These are phyloP conservation scores for Ophiosphaerella korrae DNA, from an alignment of 2,329 filamentous ascomycete species.

Conservation along the genomic window DNA sequence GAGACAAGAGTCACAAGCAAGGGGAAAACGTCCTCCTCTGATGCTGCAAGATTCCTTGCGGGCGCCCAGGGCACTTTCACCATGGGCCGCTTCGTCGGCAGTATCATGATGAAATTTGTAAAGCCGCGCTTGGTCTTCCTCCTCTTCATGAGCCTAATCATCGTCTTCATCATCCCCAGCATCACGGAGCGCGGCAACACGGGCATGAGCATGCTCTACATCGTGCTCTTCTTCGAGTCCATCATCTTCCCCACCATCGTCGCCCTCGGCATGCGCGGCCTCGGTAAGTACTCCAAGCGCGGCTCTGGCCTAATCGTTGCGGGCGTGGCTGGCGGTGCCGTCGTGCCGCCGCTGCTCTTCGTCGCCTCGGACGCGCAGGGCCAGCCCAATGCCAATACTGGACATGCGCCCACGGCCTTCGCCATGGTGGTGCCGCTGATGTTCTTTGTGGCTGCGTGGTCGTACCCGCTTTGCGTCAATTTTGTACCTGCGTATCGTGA, in stretches of 20 bases:
- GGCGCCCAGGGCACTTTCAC: slow-evolving; percentile 77
- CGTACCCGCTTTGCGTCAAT: slow-evolving; percentile 59
- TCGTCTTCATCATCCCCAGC: slow-evolving; percentile 62
- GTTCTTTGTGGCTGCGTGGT: slow-evolving; percentile 55
- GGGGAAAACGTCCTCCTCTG: slow-evolving; percentile 49
- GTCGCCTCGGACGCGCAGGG: slow-evolving; percentile 68
- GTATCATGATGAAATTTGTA: slow-evolving; percentile 67
- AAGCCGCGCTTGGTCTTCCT: slow-evolving; percentile 74
- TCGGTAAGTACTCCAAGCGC: slow-evolving; percentile 77
- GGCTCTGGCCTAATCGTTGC: slow-evolving; percentile 75
- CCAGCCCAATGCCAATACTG: slow-evolving; percentile 16
- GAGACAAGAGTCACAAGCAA: slow-evolving; percentile 49
- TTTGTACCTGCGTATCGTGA: slow-evolving; percentile 68
- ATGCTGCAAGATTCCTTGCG: slow-evolving; percentile 71
- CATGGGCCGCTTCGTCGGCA: slow-evolving; percentile 72
- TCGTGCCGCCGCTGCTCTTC: slow-evolving; percentile 73
- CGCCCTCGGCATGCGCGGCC: slow-evolving; percentile 74
- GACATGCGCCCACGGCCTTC: slow-evolving; percentile 56
- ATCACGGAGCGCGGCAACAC: slow-evolving; percentile 59
- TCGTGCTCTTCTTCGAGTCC: slow-evolving; percentile 81
- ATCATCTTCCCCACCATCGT: slow-evolving; percentile 85
- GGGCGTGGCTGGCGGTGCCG: slow-evolving; percentile 74
- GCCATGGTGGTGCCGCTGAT: slow-evolving; percentile 70
- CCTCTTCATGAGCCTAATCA: slow-evolving; percentile 61
- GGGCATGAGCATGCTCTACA: slow-evolving; percentile 65